Conservation (phyloP, 306 rosid genomes). For the Canavalia ensiformis region DNA sequence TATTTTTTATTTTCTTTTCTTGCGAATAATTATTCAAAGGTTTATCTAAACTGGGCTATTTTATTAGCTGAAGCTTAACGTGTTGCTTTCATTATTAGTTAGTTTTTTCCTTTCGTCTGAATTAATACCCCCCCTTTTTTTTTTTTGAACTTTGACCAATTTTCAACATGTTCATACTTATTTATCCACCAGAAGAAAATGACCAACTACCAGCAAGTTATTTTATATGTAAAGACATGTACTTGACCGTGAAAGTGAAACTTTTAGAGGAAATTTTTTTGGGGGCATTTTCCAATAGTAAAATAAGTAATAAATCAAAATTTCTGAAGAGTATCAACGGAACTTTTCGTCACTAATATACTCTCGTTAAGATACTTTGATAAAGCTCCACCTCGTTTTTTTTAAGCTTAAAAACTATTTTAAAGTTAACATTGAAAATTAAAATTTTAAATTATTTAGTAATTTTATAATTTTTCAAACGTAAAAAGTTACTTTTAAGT, state of each 20-base stretch:
- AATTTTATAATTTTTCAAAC: too few relatives aligned
- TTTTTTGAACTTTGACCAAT: not conserved
- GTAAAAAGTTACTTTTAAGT: too few relatives aligned
- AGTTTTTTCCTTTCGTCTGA: conserved; percentile 1
- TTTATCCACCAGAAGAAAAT: conserved; percentile 5
- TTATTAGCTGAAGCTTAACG: not conserved
- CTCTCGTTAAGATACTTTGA: not conserved
- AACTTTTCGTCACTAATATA: not conserved
- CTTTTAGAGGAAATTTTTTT: not conserved
- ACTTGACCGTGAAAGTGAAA: not conserved
- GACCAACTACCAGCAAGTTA: not conserved
- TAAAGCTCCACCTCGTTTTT: too few relatives aligned
- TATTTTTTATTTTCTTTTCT: too few relatives aligned
- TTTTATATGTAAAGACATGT: not conserved
- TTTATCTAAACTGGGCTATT: not conserved
- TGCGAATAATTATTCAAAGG: too few relatives aligned
- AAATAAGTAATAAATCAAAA: not conserved
- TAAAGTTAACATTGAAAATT: too few relatives aligned
- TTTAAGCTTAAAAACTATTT: too few relatives aligned
- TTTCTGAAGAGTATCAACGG: not conserved
- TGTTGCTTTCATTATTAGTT: conserved; percentile 20
- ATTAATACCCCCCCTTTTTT: not conserved
- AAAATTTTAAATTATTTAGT: too few relatives aligned
- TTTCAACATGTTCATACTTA: conserved; percentile 7
- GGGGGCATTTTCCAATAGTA: not conserved